These are phyloP conservation scores for Colletotrichum liaoningense DNA, from an alignment of 2,329 filamentous ascomycete genomes.

Conservation along the genomic window DNA sequence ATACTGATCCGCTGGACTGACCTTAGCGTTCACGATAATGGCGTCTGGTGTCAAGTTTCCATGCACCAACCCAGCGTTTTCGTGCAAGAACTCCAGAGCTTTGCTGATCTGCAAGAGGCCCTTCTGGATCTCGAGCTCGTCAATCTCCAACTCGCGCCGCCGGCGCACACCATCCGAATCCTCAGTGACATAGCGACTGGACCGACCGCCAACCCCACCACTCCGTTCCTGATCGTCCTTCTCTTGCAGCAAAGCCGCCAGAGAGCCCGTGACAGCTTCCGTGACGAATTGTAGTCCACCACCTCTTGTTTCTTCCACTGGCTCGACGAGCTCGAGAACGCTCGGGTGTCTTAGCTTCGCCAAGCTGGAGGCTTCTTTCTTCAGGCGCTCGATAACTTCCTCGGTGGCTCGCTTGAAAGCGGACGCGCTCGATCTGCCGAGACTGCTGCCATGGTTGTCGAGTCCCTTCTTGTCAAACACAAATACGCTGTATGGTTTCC, in stretches of 20 bases:
- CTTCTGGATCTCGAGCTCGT: constrained; percentile 98
- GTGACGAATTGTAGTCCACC: constrained; percentile 97
- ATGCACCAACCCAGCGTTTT: constrained; percentile 93
- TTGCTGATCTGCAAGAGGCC: constrained; percentile 93
- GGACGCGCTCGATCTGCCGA: constrained; percentile 72
- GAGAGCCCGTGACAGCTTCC: constrained; percentile 89
- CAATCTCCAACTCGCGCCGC: constrained; percentile 88
- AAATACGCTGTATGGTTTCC: constrained; percentile 90
- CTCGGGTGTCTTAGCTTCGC: constrained; percentile 91
- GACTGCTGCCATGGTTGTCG: constrained; percentile 73
- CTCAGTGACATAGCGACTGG: constrained; percentile 84
- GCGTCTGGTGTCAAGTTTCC: constrained; percentile 95
- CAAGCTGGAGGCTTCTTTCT: constrained; percentile 90
- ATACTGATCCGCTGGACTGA: constrained; percentile 47
- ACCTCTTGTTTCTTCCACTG: constrained; percentile 91
- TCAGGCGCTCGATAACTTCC: constrained; percentile 90
- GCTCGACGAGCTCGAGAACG: constrained; percentile 91
- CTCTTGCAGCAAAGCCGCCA: constrained; percentile 83
- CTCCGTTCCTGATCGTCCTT: constrained; percentile 88
- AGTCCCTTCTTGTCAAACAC: constrained; percentile 92
- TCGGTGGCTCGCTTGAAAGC: constrained; percentile 85
- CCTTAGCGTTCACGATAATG: constrained; percentile 93
- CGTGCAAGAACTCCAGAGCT: constrained; percentile 93
- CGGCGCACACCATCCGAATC: constrained; percentile 79
- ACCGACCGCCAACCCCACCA: constrained; percentile 75